Percentiles rank a stretch among this genome's conserved stretches.
These are phyloP conservation scores for Neonectria ditissima DNA, from an alignment of 2,329 filamentous ascomycete species.

Conservation along the genomic window DNA sequence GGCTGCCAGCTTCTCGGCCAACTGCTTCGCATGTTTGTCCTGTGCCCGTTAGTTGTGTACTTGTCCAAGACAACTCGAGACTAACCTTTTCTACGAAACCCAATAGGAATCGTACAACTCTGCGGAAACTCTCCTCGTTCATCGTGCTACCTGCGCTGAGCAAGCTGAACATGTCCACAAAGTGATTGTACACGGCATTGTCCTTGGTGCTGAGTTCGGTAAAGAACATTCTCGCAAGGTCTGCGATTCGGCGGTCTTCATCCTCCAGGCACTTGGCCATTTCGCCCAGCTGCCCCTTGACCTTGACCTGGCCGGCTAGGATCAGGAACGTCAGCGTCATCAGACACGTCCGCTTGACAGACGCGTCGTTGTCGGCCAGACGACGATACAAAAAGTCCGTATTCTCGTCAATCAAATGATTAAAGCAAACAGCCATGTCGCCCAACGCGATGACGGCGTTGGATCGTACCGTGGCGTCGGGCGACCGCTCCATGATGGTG, in stretches of 20 bases:
- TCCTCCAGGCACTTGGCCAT: conserved; percentile 99
- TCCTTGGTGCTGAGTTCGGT: conserved; percentile 97
- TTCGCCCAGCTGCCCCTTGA: conserved; percentile 97
- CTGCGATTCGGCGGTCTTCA: conserved; percentile 91
- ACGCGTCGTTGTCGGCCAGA: conserved; percentile 86
- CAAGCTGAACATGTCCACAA: conserved; percentile 98
- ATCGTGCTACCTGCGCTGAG: conserved; percentile 84
- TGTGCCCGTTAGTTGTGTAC: conserved; percentile 53
- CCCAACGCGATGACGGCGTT: conserved; percentile 97
- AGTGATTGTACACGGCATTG: conserved; percentile 99
- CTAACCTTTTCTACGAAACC: conserved; percentile 97
- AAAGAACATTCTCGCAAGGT: conserved; percentile 98
- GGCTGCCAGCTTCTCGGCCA: conserved; percentile 92
- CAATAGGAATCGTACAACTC: conserved; percentile 91
- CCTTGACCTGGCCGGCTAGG: conserved; percentile 96
- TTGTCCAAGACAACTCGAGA: conserved; percentile 16
- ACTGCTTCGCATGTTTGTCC: conserved; percentile 97
- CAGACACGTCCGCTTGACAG: conserved; percentile 95
- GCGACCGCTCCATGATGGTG: conserved; percentile 95
- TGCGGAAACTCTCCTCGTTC: conserved; percentile 85
- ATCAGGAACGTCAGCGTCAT: conserved; percentile 99
- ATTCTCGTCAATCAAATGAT: conserved; percentile 98
- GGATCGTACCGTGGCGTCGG: conserved; percentile 90
- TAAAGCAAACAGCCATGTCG: conserved; percentile 99
- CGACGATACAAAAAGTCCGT: conserved; percentile 97